Percentiles rank a stretch among this genome's conserved stretches.
Evolutionary conservation across 2,329 filamentous ascomycete species (phyloP).

Genomic region (Sarocladium strictum): DNA sequence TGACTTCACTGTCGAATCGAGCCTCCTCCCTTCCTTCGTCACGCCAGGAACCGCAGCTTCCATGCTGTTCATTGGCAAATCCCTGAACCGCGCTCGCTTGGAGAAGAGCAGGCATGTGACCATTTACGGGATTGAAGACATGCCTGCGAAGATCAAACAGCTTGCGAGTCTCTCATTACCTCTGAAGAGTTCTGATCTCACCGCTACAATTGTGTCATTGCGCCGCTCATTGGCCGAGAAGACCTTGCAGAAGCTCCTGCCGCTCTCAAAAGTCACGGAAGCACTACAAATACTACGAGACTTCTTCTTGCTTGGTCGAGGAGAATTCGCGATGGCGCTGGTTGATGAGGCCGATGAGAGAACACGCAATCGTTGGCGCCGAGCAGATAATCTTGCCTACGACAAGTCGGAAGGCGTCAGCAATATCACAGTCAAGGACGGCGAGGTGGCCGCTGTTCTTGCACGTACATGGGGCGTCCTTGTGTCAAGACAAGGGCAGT

Average conservation of each 20-base stretch:
- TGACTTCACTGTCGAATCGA: constrained; percentile 53
- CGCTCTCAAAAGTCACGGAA: constrained; percentile 69
- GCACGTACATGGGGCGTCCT: constrained; percentile 74
- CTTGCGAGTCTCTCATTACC: constrained; percentile 67
- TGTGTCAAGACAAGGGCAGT: constrained; percentile 63
- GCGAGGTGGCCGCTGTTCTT: constrained; percentile 74
- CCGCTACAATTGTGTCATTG: constrained; percentile 68
- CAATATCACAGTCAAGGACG: constrained; percentile 70
- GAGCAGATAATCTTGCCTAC: constrained; percentile 52
- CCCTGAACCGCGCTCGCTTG: constrained; percentile 73
- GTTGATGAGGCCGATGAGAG: constrained; percentile 80
- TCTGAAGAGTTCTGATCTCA: constrained; percentile 64
- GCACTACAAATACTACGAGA: constrained; percentile 72
- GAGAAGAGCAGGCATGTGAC: constrained; percentile 29
- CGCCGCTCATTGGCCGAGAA: constrained; percentile 78
- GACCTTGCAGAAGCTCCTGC: constrained; percentile 74
- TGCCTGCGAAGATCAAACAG: constrained; percentile 62
- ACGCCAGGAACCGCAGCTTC: constrained; percentile 67
- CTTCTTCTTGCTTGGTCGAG: constrained; percentile 80
- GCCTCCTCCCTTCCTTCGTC: constrained; percentile 74
- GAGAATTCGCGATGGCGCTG: constrained; percentile 85
- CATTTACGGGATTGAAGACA: constrained; percentile 49
- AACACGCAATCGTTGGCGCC: constrained; percentile 66
- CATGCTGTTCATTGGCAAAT: constrained; percentile 86
- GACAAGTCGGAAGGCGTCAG: constrained; percentile 44